A percentile compares a stretch with the other conserved stretches of the same genome.
These are phyloP conservation scores for Lizonia empirigonia DNA, from an alignment of 2,329 filamentous ascomycete genomes.

Conservation along the genomic window DNA sequence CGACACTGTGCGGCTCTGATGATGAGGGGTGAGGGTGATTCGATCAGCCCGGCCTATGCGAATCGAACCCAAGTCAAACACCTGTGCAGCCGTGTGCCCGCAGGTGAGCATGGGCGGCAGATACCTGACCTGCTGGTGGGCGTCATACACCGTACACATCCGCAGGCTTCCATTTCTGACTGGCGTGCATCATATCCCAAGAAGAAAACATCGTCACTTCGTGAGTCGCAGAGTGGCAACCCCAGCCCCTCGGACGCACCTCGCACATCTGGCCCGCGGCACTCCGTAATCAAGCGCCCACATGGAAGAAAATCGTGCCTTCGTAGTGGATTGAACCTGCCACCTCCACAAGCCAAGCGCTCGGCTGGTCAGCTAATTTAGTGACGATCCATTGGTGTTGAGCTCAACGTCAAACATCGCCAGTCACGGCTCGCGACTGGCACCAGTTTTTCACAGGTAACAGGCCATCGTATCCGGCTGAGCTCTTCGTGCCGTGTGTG, in stretches of 20 bases:
- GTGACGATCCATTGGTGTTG: slow-evolving; percentile 11
- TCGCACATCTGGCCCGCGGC: slow-evolving; percentile 21
- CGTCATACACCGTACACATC: slow-evolving; percentile 25
- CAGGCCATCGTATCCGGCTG: slow-evolving; percentile 3
- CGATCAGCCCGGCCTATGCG: slow-evolving; percentile 25
- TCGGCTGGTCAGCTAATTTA: slow-evolving; percentile 5
- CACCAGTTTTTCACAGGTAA: slow-evolving; percentile 2
- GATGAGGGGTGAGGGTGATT: slow-evolving; percentile 16
- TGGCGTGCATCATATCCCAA: slow-evolving; percentile 19
- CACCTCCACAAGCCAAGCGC: slow-evolving; percentile 21
- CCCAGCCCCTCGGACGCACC: slow-evolving; percentile 22
- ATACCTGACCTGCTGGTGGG: slow-evolving; percentile 12
- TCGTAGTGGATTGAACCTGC: slow-evolving; percentile 15
- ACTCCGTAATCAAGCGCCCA: slow-evolving; percentile 29
- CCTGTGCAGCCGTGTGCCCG: slow-evolving; percentile 21
- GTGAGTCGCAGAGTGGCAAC: slow-evolving; percentile 22
- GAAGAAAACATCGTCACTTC: slow-evolving; percentile 25
- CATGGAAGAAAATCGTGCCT: slow-evolving; percentile 14
- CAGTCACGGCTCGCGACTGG: slow-evolving; percentile 13
- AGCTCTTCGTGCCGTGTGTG: background rate
- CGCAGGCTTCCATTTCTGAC: slow-evolving; percentile 14
- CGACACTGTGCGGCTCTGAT: slow-evolving; percentile 18
- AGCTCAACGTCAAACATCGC: slow-evolving; percentile 16
- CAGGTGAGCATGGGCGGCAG: slow-evolving; percentile 21
- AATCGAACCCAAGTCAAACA: slow-evolving; percentile 21